Base-by-base conservation (phyloP, 805 yeast genomes). In the Lachancea dasiensis region DNA sequence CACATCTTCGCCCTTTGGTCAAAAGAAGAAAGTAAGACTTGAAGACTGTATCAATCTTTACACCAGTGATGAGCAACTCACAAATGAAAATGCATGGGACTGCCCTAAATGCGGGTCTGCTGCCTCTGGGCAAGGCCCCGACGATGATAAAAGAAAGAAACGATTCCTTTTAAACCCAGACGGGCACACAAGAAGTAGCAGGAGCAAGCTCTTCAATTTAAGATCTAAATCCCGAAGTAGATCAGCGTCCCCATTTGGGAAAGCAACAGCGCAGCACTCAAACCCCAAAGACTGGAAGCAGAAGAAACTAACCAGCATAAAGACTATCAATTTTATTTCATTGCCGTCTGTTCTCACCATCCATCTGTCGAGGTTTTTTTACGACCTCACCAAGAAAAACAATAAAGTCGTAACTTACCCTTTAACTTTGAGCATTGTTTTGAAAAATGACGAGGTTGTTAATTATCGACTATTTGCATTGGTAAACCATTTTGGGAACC, bases 61-160 rank as follows among this genome's bases (percentile, higher is more conserved):
- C 51, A 74, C 83, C 0, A 65, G 69, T 37, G 79, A 77, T 41
- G 94, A 83, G 55, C 67, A 77, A 3, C 59, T 83, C 36, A 67
- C 69, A 6, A 81, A 86, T 18, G 89, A 79, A 5, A 82, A 83
- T 60, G 85, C 92, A 1, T 83, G 94, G 94, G 74, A 79, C 46
- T 83, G 94, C 64, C 89, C 92, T 6, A 73, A 76, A 38, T 83
- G 94, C 62, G 56, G 58, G 1, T 34, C 48, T 14, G 35, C 44
- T 14, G 33, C 23, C 3, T 31, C 41, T 10, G 39, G 35, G 9
- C 28, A 11, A 10, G 43, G 40, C 13, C 35, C 36, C 10, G 46
- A 39, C 10, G 43, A 27, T 10, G 28, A 23, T 11, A 23, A 27
- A 17, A 38, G 37, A 15, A 32, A 32, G 24, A 39, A 39, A 27